A percentile compares a stretch with the other conserved stretches of the same genome.
Evolutionary conservation across 495 filamentous ascomycete species (phyloP).

Genomic region (Trichocladium antarcticum): DNA sequence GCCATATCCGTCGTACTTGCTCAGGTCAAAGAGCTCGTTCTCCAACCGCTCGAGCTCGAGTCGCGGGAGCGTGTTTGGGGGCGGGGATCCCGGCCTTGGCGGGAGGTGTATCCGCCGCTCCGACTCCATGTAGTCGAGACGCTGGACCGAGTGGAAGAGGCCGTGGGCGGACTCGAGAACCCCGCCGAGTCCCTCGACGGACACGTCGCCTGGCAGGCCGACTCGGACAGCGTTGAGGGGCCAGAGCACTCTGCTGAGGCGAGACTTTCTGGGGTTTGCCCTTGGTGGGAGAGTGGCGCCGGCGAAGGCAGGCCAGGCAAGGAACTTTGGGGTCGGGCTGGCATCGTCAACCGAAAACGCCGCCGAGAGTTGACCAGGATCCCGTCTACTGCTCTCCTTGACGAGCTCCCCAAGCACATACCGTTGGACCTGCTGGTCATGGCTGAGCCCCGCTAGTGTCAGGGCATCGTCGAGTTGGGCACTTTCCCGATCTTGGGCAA

Average conservation of each 20-base stretch:
- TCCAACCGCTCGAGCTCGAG: constrained; percentile 18
- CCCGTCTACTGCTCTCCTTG: no score
- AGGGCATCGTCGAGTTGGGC: no score
- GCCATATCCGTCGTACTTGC: constrained; percentile 15
- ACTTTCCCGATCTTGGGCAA: no score
- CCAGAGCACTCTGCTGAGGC: constrained; percentile 12
- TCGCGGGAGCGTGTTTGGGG: neutral
- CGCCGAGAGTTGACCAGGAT: no score
- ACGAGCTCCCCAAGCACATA: neutral
- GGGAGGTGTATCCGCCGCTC: constrained; percentile 13
- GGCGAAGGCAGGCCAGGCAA: constrained; percentile 16
- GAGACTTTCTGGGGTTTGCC: constrained; percentile 12
- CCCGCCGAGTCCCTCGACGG: constrained; percentile 19
- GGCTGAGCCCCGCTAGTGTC: neutral
- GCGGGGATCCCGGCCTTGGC: neutral
- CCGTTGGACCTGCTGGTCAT: constrained; percentile 2
- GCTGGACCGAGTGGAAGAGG: constrained; percentile 19
- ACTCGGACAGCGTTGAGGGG: constrained; percentile 16
- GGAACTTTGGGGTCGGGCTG: constrained; percentile 1
- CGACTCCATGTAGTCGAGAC: constrained; percentile 17
- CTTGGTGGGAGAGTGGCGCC: constrained; percentile 12
- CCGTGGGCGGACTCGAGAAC: constrained; percentile 18
- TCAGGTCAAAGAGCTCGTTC: constrained; percentile 20
- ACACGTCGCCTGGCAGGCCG: constrained; percentile 16
- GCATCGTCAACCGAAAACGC: no score